Evolutionary conservation across 108 stramenopile species (phyloP).

Genomic region (Halocafeteria seosinensis): DNA sequence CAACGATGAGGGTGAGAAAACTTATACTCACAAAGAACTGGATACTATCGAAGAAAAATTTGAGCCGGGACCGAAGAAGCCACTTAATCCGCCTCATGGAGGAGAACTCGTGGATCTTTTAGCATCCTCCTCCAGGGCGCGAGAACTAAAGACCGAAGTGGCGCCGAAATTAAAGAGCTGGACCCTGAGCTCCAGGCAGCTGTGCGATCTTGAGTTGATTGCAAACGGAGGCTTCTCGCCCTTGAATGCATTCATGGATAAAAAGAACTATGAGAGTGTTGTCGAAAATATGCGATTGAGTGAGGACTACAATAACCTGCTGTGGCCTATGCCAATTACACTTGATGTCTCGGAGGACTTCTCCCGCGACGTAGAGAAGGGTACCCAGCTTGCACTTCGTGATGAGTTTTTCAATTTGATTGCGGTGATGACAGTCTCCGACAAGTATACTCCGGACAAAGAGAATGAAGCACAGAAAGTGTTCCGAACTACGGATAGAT

Average conservation of each 20-base stretch:
- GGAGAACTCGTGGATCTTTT: conserved; percentile 77
- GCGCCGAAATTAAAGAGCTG: too few species aligned
- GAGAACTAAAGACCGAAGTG: too few species aligned
- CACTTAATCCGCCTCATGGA: conserved; percentile 55
- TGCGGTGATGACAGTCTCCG: conserved; percentile 7
- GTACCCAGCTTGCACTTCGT: not conserved
- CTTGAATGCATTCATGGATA: conserved; percentile 89
- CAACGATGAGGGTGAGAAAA: too few species aligned
- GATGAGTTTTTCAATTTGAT: not conserved
- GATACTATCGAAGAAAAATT: not conserved
- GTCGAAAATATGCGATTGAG: conserved; percentile 68
- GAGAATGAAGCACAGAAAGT: conserved; percentile 67
- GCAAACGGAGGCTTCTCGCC: conserved; percentile 95
- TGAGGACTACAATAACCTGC: not conserved
- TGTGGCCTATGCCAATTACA: conserved; percentile 3
- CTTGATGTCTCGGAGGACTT: conserved; percentile 1
- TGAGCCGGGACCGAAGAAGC: not conserved
- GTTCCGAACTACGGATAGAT: conserved; percentile 82
- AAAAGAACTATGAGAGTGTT: conserved; percentile 64
- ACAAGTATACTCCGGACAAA: conserved; percentile 9
- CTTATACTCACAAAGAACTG: too few species aligned
- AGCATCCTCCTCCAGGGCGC: too few species aligned
- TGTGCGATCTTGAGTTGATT: conserved; percentile 92
- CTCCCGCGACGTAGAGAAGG: not conserved
- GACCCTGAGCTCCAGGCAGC: conserved; percentile 65